Conservation (phyloP, 1,139 yeast genomes). For the Pichia terricola region DNA sequence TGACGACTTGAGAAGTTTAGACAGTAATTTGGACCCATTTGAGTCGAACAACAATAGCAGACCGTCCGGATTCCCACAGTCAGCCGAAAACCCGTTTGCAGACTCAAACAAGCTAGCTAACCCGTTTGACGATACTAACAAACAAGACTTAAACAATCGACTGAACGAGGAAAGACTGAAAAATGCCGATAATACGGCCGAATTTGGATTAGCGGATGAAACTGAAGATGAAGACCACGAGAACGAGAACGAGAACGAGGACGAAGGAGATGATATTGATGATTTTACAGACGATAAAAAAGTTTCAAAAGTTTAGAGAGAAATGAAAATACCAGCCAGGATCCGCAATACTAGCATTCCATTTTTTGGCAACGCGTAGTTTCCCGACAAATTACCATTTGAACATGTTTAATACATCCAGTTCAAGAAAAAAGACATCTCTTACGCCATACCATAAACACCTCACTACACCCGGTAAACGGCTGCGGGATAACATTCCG, state of each 20-base stretch:
- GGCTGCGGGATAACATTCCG: too few relatives aligned
- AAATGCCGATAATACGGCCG: conserved; percentile 12
- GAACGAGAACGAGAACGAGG: neutral
- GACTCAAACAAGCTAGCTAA: conserved; percentile 13
- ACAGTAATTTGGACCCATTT: conserved; percentile 21
- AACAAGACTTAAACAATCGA: conserved; percentile 17
- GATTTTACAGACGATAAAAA: too few relatives aligned
- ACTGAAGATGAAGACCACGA: conserved; percentile 15
- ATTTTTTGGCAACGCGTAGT: too few relatives aligned
- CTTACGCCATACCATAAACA: too few relatives aligned
- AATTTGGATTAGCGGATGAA: conserved; percentile 22
- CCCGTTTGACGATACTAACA: conserved; percentile 12
- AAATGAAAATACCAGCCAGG: too few relatives aligned
- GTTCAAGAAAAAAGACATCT: too few relatives aligned
- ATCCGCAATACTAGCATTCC: too few relatives aligned
- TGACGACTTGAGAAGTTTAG: conserved; percentile 58
- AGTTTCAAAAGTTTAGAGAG: too few relatives aligned
- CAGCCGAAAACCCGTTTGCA: conserved; percentile 20
- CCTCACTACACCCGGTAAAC: too few relatives aligned
- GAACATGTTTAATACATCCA: too few relatives aligned
- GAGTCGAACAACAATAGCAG: conserved; percentile 12
- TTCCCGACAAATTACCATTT: too few relatives aligned
- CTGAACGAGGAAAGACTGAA: conserved; percentile 12
- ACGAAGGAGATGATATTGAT: neutral
- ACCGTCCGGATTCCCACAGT: neutral